Conservation (phyloP, 257 asterid genomes). For the Osmanthus fragrans region DNA sequence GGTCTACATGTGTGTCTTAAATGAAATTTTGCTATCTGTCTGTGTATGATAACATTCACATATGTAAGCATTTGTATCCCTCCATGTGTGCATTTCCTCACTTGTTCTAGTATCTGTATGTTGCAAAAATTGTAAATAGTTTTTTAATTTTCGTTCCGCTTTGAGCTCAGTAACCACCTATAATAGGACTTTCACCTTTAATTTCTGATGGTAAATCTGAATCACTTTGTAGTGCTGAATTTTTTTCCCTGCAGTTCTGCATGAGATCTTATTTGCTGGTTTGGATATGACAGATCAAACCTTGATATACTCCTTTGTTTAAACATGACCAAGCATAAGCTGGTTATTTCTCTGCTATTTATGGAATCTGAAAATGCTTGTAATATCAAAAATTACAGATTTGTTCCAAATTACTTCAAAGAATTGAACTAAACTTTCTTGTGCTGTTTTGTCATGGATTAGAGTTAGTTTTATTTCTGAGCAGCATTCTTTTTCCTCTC, state of each 20-base stretch:
- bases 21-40: neutral
- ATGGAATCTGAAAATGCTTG: slow-evolving; percentile 7
- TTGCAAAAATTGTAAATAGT: neutral
- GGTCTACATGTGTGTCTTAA: neutral
- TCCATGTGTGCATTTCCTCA: neutral
- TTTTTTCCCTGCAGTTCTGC: neutral
- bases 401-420: slow-evolving; percentile 2
- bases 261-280: neutral
- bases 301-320: neutral
- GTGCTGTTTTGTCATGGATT: slow-evolving; percentile 6
- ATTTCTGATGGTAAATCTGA: neutral
- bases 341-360: slow-evolving; percentile 3
- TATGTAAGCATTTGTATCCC: neutral
- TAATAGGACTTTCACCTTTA: neutral
- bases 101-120: neutral
- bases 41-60: slow-evolving; percentile 1
- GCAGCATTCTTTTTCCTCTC: neutral
- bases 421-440: neutral
- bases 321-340: neutral
- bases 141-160: neutral
- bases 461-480: neutral
- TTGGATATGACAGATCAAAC: neutral
- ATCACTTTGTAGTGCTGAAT: neutral
- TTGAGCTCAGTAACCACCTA: neutral
- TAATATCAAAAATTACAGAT: neutral